Conservation (phyloP, 169 alveolate species). For the Cryptosporidium felis region DNA sequence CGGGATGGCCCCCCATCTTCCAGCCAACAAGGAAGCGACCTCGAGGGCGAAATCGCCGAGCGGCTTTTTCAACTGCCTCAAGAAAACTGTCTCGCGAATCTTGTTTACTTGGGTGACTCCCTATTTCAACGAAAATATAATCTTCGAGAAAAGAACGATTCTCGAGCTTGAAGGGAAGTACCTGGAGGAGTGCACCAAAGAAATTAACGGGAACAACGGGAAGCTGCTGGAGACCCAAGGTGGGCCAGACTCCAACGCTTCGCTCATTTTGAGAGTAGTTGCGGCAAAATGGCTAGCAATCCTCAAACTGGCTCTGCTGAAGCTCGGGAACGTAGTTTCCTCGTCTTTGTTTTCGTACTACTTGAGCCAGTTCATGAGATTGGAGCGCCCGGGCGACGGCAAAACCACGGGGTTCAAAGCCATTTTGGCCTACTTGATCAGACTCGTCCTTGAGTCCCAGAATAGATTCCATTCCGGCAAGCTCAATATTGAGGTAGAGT, state of each 20-base stretch:
- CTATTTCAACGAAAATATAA: neutral
- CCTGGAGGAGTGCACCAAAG: neutral
- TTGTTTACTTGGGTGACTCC: slow-evolving; percentile 46
- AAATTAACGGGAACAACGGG: neutral
- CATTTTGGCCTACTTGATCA: neutral
- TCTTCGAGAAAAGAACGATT: neutral
- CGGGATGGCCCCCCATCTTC: no score
- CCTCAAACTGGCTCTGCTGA: neutral
- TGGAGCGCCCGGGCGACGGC: neutral
- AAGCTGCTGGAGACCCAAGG: neutral
- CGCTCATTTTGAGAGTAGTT: neutral
- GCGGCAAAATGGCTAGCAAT: neutral
- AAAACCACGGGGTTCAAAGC: neutral
- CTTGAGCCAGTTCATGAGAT: neutral
- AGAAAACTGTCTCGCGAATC: neutral
- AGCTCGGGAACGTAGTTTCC: neutral
- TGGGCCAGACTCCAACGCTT: neutral
- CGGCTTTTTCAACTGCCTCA: no score
- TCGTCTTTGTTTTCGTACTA: slow-evolving; percentile 10
- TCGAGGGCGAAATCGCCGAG: no score
- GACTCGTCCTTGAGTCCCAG: slow-evolving; percentile 41
- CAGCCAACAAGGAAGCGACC: no score
- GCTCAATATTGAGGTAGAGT: neutral
- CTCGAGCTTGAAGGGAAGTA: neutral
- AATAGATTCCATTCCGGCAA: slow-evolving; percentile 22